Conservation (phyloP, 441 rosid species). For the Gossypium laxum region DNA sequence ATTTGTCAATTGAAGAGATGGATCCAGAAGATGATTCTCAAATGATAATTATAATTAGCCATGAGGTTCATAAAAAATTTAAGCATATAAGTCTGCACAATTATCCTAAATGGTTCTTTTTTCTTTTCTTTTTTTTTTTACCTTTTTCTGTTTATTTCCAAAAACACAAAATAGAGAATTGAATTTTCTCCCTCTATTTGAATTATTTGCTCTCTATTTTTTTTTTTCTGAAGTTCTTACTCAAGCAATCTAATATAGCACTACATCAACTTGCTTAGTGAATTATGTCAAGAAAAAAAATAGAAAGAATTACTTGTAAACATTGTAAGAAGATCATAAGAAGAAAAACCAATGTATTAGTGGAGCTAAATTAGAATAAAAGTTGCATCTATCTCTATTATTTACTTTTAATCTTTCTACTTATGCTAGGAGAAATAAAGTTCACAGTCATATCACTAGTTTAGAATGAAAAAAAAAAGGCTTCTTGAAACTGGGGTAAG, state of each 20-base stretch:
- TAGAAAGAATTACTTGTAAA: background rate
- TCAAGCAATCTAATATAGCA: background rate
- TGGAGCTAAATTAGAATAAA: background rate
- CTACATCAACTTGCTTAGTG: background rate
- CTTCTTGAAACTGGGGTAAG: background rate
- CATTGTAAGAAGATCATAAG: background rate
- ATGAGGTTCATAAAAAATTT: background rate
- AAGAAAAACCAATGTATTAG: background rate
- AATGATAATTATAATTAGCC: conserved; percentile 2
- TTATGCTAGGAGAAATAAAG: background rate
- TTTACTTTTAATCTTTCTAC: background rate
- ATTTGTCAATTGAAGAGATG: conserved; percentile 17
- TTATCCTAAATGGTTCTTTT: background rate
- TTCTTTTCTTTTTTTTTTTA: background rate
- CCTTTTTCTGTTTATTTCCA: background rate
- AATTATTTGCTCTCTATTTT: background rate
- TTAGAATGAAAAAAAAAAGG: background rate
- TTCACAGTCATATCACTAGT: background rate
- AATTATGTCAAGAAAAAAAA: background rate
- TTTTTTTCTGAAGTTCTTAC: background rate
- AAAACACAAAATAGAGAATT: background rate
- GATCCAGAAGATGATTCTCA: background rate
- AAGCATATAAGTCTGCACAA: background rate
- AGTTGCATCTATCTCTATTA: background rate
- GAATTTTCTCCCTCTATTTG: background rate